Conservation (phyloP, 345 rosid species). For the Kernera saxatilis region DNA sequence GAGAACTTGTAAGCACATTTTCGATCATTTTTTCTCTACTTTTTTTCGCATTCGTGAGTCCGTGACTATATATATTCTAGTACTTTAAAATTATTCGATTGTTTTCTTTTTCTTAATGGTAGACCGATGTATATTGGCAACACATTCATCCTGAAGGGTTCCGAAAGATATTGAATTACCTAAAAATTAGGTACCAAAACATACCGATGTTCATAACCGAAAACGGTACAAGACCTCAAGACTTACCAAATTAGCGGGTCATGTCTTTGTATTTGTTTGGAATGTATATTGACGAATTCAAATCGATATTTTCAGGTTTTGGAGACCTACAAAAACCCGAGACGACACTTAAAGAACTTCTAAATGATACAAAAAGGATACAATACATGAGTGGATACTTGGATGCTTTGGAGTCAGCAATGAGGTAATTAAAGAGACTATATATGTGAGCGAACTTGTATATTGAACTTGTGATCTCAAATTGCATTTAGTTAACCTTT, state of each 20-base stretch:
- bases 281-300: background rate
- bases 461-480: background rate
- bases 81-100: background rate
- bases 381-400: slow-evolving; percentile 49
- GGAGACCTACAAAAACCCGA: slow-evolving; percentile 34
- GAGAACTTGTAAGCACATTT: slow-evolving; percentile 44
- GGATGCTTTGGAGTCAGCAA: slow-evolving; percentile 41
- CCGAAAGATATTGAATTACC: slow-evolving; percentile 38
- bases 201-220: slow-evolving; percentile 57
- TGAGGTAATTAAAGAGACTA: slow-evolving; percentile 43
- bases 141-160: slow-evolving; percentile 46
- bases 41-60: no score
- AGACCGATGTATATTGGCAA: slow-evolving; percentile 60
- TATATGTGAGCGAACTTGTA: background rate
- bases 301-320: slow-evolving; percentile 30
- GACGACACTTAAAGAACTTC: slow-evolving; percentile 12
- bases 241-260: background rate
- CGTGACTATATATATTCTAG: no score
- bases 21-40: background rate
- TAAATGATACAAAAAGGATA: slow-evolving; percentile 50
- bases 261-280: background rate
- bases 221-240: slow-evolving; percentile 41
- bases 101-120: background rate
- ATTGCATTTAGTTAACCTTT: background rate
- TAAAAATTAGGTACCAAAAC: slow-evolving; percentile 48